Base-by-base conservation (phyloP, 2,329 filamentous ascomycete genomes). In the Calycina marina region DNA sequence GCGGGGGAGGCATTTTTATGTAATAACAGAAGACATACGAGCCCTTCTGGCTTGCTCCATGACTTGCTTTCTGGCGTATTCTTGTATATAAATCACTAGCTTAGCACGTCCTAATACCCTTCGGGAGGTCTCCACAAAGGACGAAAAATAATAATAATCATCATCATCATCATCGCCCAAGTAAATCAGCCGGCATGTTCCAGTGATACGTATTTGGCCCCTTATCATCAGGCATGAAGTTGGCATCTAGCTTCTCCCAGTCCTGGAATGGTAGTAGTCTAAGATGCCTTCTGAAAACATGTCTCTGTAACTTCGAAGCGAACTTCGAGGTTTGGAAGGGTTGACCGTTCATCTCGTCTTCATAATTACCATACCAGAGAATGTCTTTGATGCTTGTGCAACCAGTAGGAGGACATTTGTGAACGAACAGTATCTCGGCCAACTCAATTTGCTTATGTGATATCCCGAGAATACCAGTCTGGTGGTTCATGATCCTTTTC, bases 281-380 rank as follows among this genome's bases (percentile, higher is more conserved):
- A 2, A 94, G 69, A 52, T 94, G 88, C 60, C 94, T 92, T 44
- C 86, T 74, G 72, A 83, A 93, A 40, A 94, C 71, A 52, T 85
- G 74, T 20, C 86, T 72, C 14, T 88, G 79, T 8, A 94, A 74
- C 1, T 77, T 82, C 4, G 82, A 63, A 1, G 85, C 85, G 49
- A 88, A 86, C 35, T 69, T 67, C 6, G 75, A 76, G 5, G 82
- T 88, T 18, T 63, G 67, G 60, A 68, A 93, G 0, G 72, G 72
- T 14, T 65, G 60, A 3, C 82, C 81, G 40, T 77, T 67, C 81
- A 93, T 92, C 51, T 77, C 72, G 6, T 59, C 59, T 27, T 70
- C 67, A 2, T 63, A 57, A 9, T 57, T 55, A 9, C 71, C 72
- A 11, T 59, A 34, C 71, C 69, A 77, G 0, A 65, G 63, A 3